Evolutionary conservation across 257 asterid genomes (phyloP), one percentile per base, ranked within the genome.

Genomic region (Ilex asprella): DNA sequence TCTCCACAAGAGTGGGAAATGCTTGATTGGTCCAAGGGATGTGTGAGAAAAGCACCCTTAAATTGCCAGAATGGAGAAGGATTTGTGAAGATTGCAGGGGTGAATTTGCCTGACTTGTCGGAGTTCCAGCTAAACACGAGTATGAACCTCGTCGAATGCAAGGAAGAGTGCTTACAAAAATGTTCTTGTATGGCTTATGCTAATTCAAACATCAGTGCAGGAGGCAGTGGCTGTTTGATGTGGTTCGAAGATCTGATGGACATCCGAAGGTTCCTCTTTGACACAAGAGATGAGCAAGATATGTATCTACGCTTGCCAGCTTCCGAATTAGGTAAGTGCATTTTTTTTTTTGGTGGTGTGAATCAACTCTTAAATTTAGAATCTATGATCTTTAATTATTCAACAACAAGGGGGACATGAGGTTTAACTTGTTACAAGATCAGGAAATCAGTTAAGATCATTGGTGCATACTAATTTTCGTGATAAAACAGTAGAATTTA

Each of bases 141-240:
- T 12, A 67, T 74, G 60, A 58, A 53, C 7, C 68, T 74, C 0
- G 59, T 67, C 1, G 72, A 68, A 54, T 75, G 81, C 53, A 64
- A 66, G 39, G 55, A 47, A 10, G 31, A 51, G 64, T 75, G 84
- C 67, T 63, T 66, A n/a, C 66, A 64, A 12, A 69, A 78, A 21
- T 75, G 84, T 58, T 68, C 74, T 13, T 78, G 84, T 35, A 44
- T 50, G 73, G 78, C 81, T 31, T 69, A 72, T 56, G 30, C 76
- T 27, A 60, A 71, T 31, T 55, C 60, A 9, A 61, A 75, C 16
- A 50, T 66, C 15, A 65, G 78, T 30, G 65, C 54, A 27, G 56
- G 46, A 29, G 78, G 78, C 10, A 69, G 61, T 51, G 84, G 81
- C 30, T 78, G 84, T 56, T 46, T 79, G 60, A 58, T 68, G 56